Evolutionary conservation across 2,329 filamentous ascomycete genomes (phyloP).

Genomic region (Kalaharituber pfeilii): DNA sequence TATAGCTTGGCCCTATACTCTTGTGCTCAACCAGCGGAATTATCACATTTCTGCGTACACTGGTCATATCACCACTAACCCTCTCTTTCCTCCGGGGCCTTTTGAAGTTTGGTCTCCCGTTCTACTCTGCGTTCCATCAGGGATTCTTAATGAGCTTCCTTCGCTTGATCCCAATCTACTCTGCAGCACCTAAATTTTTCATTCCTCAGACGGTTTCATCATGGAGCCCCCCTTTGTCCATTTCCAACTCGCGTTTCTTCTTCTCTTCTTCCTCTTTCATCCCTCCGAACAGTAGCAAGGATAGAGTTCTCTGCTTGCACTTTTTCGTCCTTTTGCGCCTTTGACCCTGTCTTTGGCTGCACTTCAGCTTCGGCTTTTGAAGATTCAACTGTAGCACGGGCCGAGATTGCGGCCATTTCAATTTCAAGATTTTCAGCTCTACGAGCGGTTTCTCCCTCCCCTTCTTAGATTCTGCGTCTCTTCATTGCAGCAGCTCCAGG

Average conservation of each 20-base stretch:
- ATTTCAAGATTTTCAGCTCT: slow-evolving; percentile 23
- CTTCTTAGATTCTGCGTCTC: slow-evolving; percentile 49
- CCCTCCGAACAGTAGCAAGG: background rate
- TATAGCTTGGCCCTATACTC: too few species aligned
- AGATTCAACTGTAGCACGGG: background rate
- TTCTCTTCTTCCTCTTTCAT: slow-evolving; percentile 1
- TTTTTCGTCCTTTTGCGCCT: background rate
- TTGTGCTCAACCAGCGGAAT: slow-evolving; percentile 46
- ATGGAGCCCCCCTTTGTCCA: slow-evolving; percentile 8
- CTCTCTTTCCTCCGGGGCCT: slow-evolving; percentile 45
- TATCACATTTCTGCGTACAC: slow-evolving; percentile 38
- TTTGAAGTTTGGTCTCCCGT: slow-evolving; percentile 92
- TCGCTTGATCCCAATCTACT: slow-evolving; percentile 50
- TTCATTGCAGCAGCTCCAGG: slow-evolving; percentile 65
- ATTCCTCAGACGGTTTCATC: slow-evolving; percentile 43
- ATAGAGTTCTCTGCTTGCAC: background rate
- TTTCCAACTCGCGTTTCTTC: slow-evolving; percentile 2
- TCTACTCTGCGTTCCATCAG: slow-evolving; percentile 78
- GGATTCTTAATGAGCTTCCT: slow-evolving; percentile 29
- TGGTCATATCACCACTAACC: slow-evolving; percentile 25
- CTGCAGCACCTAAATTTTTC: slow-evolving; percentile 55
- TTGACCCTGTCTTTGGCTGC: background rate
- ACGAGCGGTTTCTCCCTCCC: slow-evolving; percentile 30
- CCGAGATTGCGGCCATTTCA: too few species aligned
- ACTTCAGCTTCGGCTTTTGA: background rate